phyloP scores from a whole-genome alignment of 192 early-diverging fungal genomes.

The Bifiguratus adelaidae region DNA sequence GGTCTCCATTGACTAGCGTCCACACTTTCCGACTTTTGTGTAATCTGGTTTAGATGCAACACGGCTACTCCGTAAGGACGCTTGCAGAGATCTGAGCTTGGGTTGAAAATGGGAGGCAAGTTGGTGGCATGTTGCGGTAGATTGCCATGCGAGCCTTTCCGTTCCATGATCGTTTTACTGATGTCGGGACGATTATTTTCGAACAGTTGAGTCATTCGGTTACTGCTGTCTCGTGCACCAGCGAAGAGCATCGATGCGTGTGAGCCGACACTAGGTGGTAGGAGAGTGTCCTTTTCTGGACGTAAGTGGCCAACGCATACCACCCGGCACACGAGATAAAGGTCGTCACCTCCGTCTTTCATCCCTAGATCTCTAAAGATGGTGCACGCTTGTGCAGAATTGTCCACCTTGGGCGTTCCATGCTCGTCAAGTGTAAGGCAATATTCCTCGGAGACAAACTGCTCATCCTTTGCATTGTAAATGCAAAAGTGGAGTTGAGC shows the following conservation, averaged over 20 bases:
- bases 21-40: conserved; percentile 18
- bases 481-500: conserved; percentile 50
- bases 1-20: too few relatives aligned
- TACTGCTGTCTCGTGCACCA: conserved; percentile 7
- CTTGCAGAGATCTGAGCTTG: conserved; percentile 16
- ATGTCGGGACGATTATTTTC: too few relatives aligned
- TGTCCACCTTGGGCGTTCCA: conserved; percentile 38
- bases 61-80: conserved; percentile 58
- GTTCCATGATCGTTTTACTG: too few relatives aligned
- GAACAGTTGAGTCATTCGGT: conserved; percentile 8
- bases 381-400: conserved; percentile 31
- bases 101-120: background rate
- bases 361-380: conserved; percentile 46
- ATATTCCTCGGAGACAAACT: conserved; percentile 50
- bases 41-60: conserved; percentile 29
- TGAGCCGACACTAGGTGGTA: conserved; percentile 33
- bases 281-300: too few relatives aligned
- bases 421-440: conserved; percentile 38
- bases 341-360: conserved; percentile 32
- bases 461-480: conserved; percentile 30
- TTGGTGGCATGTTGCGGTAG: too few relatives aligned
- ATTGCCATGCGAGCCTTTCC: too few relatives aligned
- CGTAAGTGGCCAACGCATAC: conserved; percentile 54
- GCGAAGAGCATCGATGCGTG: conserved; percentile 13
- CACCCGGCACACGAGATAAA: conserved; percentile 53